These are phyloP conservation scores for Turnera subulata DNA, from an alignment of 345 rosid species.

Conservation along the genomic window DNA sequence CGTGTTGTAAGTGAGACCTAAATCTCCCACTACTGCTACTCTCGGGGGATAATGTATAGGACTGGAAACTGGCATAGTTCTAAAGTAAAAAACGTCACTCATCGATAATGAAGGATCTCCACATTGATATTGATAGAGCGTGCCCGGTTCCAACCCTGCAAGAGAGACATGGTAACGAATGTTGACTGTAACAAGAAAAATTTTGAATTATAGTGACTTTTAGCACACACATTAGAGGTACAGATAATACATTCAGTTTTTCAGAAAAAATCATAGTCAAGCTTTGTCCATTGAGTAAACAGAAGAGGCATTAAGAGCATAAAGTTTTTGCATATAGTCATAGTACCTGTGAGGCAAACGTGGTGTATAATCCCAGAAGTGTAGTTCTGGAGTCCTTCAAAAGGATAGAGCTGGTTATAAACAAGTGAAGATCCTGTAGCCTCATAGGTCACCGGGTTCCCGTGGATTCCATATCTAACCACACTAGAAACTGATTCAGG, in stretches of 20 bases:
- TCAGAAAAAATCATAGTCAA: neutral
- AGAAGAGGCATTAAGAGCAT: neutral
- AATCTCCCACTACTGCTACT: slow-evolving; percentile 71
- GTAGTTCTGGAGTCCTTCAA: slow-evolving; percentile 50
- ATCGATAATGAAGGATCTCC: slow-evolving; percentile 67
- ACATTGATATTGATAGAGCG: slow-evolving; percentile 59
- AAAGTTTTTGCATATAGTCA: neutral
- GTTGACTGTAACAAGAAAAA: neutral
- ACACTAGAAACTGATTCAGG: slow-evolving; percentile 50
- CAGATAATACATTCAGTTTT: neutral
- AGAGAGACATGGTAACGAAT: neutral
- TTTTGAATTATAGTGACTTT: neutral
- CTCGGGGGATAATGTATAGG: slow-evolving; percentile 56
- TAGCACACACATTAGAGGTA: too few species aligned
- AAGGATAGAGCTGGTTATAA: slow-evolving; percentile 57
- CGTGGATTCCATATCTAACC: slow-evolving; percentile 50
- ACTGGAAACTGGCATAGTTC: slow-evolving; percentile 64
- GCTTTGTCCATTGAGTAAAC: neutral
- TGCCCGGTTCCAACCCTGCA: slow-evolving; percentile 64
- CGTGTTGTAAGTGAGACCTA: slow-evolving; percentile 82
- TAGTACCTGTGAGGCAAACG: slow-evolving; percentile 61
- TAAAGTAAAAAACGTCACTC: slow-evolving; percentile 52
- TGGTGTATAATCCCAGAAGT: slow-evolving; percentile 89
- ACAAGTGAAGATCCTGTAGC: slow-evolving; percentile 56
- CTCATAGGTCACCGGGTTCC: slow-evolving; percentile 17